Base-by-base conservation (phyloP, 805 yeast genomes). In the Candida pseudofarinosa region DNA sequence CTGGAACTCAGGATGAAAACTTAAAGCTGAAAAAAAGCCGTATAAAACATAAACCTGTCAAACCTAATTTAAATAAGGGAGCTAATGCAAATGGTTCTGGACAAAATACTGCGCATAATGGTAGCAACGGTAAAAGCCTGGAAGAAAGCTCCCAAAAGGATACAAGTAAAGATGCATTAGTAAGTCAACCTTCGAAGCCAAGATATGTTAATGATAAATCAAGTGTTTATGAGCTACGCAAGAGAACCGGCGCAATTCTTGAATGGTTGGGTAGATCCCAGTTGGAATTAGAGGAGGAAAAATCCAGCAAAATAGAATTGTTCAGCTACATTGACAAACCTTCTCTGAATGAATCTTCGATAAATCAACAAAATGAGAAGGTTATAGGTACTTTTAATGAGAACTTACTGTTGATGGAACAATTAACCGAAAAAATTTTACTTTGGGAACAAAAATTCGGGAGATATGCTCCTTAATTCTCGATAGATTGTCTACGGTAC, bases 231-330 rank as follows among this genome's bases (percentile, higher is more conserved):
- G 99, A 91, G 60, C 84, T 91, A 87, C 77, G 89, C 43, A 81
- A 88, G 55, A 76, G 99, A 45, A 85, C 89, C 1, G 84, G 88
- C 2, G 95, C 97, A 1, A 91, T 91, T 16, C 67, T 91, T 53
- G 98, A 93, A 63, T 93, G 90, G 74, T 77, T 91, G 19, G 88
- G 90, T 10, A 74, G 96, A 41, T 85, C 95, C 1, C 96, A 89
- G 60, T 63, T 83, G 47, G 98, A 91, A 56, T 66, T 91, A 47
- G 82, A 83, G 37, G 78, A 77, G 40, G 96, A 89, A 52, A 83
- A 82, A 50, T 66, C 73, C n/a, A 77, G 74, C 35, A 80, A 81
- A 42, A 50, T 65, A 20, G 74, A 70, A 44, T 56, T 81, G 40
- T 65, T 77, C 19, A 67, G 68, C 42, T 75, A 68, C 54, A 72